phyloP scores from a whole-genome alignment of 441 rosid genomes.

The Adansonia rubrostipa region DNA sequence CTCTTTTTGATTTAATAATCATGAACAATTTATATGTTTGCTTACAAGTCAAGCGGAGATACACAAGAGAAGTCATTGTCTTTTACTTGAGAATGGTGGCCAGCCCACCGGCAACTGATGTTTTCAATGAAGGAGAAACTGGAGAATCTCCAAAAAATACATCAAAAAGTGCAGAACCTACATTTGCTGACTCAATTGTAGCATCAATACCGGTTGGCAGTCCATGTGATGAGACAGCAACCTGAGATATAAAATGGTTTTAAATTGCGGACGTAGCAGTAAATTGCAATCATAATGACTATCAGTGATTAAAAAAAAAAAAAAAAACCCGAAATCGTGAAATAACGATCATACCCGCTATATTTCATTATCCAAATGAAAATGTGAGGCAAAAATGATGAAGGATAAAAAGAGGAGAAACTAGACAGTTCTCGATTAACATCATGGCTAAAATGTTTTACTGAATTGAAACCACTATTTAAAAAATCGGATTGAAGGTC shows the following conservation, averaged over 20 bases:
- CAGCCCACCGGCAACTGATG: slow-evolving; percentile 61
- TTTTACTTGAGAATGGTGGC: slow-evolving; percentile 49
- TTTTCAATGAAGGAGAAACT: slow-evolving; percentile 78
- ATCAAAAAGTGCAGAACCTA: slow-evolving; percentile 64
- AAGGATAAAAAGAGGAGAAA: too few species aligned
- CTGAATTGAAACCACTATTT: too few species aligned
- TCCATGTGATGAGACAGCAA: slow-evolving; percentile 63
- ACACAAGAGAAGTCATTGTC: slow-evolving; percentile 7
- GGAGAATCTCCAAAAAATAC: slow-evolving; percentile 75
- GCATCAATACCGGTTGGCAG: slow-evolving; percentile 59
- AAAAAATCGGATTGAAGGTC: too few species aligned
- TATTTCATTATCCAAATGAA: too few species aligned
- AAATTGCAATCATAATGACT: too few species aligned
- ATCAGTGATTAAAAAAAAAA: too few species aligned
- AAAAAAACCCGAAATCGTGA: too few species aligned
- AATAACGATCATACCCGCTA: too few species aligned
- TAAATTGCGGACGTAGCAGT: too few species aligned
- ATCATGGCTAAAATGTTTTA: background rate
- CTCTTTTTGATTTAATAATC: background rate
- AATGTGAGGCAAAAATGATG: too few species aligned
- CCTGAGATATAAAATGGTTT: slow-evolving; percentile 40
- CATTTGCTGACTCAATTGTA: slow-evolving; percentile 60
- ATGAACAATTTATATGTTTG: background rate
- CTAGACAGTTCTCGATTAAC: background rate
- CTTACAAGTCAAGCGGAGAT: background rate